Evolutionary conservation across 1,139 yeast species (phyloP).

Genomic region (Candida tetrigidarum): DNA sequence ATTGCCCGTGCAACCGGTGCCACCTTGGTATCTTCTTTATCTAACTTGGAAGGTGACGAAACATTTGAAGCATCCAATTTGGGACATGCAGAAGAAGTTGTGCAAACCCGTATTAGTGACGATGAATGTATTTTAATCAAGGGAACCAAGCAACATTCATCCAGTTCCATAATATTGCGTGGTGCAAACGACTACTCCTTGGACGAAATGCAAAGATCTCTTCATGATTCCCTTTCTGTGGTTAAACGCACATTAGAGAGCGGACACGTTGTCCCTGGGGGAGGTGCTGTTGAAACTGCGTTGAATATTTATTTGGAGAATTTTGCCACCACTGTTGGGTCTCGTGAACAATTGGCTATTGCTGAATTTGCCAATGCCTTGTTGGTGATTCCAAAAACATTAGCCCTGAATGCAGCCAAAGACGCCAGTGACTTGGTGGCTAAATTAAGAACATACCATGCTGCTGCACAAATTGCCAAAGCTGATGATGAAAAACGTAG

Average conservation of each 20-base stretch:
- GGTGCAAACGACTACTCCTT: slow-evolving; percentile 96
- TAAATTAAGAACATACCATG: slow-evolving; percentile 94
- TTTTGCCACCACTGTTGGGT: slow-evolving; percentile 97
- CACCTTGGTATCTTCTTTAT: slow-evolving; percentile 80
- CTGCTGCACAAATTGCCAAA: slow-evolving; percentile 89
- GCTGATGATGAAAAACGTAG: slow-evolving; percentile 82
- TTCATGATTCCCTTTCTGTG: slow-evolving; percentile 93
- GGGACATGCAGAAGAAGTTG: slow-evolving; percentile 92
- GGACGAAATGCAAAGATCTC: slow-evolving; percentile 98
- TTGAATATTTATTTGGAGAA: slow-evolving; percentile 93
- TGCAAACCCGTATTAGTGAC: slow-evolving; percentile 90
- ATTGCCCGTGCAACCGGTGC: slow-evolving; percentile 99
- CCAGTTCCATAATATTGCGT: slow-evolving; percentile 89
- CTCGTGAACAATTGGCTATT: slow-evolving; percentile 97
- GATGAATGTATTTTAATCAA: slow-evolving; percentile 96
- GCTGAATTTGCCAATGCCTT: slow-evolving; percentile 95
- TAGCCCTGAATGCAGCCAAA: slow-evolving; percentile 97
- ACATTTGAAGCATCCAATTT: slow-evolving; percentile 86
- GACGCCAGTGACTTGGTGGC: slow-evolving; percentile 95
- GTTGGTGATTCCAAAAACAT: slow-evolving; percentile 91
- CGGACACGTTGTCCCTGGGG: slow-evolving; percentile 97
- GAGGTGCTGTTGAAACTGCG: slow-evolving; percentile 98
- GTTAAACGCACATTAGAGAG: slow-evolving; percentile 96
- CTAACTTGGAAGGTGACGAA: slow-evolving; percentile 97
- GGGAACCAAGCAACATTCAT: slow-evolving; percentile 93